Conservation (phyloP, 768 basidiomycete genomes). For the Chalciporus chontae region DNA sequence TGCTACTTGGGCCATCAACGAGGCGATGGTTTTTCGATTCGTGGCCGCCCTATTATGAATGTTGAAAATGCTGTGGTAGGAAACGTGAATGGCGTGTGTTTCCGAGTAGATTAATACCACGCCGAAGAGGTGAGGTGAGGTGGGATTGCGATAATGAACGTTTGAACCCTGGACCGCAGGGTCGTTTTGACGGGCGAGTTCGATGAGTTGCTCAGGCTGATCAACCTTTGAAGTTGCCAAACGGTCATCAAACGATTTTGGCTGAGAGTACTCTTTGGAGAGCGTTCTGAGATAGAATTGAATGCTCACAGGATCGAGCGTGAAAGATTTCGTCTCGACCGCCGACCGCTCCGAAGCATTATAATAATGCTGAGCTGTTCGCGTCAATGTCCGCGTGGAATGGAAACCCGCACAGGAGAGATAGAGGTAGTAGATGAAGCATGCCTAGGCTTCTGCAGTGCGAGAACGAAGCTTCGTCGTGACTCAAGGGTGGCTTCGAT, state of each 20-base stretch:
- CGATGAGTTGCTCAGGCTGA: neutral
- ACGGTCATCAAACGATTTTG: too few relatives aligned
- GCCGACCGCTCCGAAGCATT: too few relatives aligned
- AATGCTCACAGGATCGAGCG: too few relatives aligned
- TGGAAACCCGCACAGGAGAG: neutral
- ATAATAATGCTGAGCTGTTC: too few relatives aligned
- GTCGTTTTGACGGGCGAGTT: neutral
- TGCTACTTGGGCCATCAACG: conserved; percentile 5
- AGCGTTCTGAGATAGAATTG: too few relatives aligned
- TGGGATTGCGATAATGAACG: neutral
- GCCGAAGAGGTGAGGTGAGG: neutral
- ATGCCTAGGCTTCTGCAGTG: too few relatives aligned
- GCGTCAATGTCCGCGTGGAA: neutral
- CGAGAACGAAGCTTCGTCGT: too few relatives aligned
- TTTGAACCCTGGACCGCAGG: neutral
- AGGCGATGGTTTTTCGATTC: conserved; percentile 7
- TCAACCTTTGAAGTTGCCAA: too few relatives aligned
- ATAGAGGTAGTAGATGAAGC: too few relatives aligned
- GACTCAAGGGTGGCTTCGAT: too few relatives aligned
- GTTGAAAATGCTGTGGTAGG: conserved; percentile 19
- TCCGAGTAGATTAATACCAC: conserved; percentile 2
- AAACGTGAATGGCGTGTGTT: neutral
- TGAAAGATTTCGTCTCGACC: too few relatives aligned
- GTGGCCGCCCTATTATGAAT: neutral
- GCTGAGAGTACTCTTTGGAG: too few relatives aligned